A percentile compares a stretch with the other conserved stretches of the same genome.
These are phyloP conservation scores for Leccinum boreale DNA, from an alignment of 768 basidiomycete genomes.

Conservation along the genomic window DNA sequence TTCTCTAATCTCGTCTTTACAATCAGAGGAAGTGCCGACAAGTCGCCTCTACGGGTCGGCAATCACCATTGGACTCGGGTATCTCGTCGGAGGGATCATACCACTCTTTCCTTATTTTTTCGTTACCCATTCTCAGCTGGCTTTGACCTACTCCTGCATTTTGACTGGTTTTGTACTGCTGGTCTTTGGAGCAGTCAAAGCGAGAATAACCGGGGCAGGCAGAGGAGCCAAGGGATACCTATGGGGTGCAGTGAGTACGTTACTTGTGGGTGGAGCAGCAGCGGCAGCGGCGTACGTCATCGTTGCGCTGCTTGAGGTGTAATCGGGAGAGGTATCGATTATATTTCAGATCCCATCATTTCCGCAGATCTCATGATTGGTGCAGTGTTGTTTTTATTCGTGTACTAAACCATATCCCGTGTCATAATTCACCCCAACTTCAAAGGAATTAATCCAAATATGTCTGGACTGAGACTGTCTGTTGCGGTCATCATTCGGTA, in stretches of 20 bases:
- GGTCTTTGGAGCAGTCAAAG: constrained; percentile 88
- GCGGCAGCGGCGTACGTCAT: constrained; percentile 71
- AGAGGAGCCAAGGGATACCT: constrained; percentile 63
- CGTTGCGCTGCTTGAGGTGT: constrained; percentile 47
- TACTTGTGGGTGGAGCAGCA: constrained; percentile 87
- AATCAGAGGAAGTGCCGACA: constrained; percentile 82
- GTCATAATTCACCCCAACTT: not conserved
- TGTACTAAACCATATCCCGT: constrained; percentile 1
- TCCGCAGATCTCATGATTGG: not conserved
- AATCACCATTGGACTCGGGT: constrained; percentile 92
- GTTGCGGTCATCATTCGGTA: constrained; percentile 3
- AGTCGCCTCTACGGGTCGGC: constrained; percentile 85
- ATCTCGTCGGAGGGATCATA: constrained; percentile 90
- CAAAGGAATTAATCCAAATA: not conserved
- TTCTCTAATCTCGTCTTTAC: not conserved
- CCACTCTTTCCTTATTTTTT: constrained; percentile 94
- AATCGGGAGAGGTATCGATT: not conserved
- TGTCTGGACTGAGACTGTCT: no score
- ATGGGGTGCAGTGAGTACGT: constrained; percentile 84
- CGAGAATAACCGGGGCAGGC: constrained; percentile 83
- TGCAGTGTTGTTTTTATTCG: not conserved
- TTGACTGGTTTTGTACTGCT: constrained; percentile 85
- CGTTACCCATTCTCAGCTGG: constrained; percentile 62
- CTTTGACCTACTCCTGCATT: constrained; percentile 70
- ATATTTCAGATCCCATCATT: not conserved